phyloP scores from a whole-genome alignment of 1,284 basidiomycete species.

The Puccinia triticina region DNA sequence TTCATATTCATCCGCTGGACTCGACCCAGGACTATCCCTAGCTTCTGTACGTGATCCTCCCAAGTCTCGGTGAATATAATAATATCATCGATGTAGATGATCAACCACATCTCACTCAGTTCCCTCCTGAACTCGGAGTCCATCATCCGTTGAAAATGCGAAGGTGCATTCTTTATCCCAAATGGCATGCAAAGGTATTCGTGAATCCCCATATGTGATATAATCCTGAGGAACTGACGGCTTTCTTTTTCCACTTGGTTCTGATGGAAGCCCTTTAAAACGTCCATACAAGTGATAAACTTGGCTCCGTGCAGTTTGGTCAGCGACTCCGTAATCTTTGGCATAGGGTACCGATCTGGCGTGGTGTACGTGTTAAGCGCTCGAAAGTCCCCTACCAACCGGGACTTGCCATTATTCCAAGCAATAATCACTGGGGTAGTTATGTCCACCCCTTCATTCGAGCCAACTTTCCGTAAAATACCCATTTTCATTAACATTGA shows the following conservation, averaged over 20 bases:
- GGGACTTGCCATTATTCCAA: too few relatives aligned
- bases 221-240: background rate
- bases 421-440: conserved; percentile 15
- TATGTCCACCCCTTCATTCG: conserved; percentile 17
- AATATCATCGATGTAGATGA: background rate
- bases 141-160: conserved; percentile 6
- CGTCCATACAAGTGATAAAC: conserved; percentile 19
- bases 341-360: too few relatives aligned
- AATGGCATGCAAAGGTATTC: conserved; percentile 10
- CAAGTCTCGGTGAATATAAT: conserved; percentile 1
- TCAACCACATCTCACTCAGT: background rate
- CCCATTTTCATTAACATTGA: background rate
- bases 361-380: too few relatives aligned
- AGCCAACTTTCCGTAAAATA: conserved; percentile 11
- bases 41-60: background rate
- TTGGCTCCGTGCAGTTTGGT: background rate
- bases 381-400: too few relatives aligned
- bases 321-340: background rate
- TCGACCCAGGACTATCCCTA: background rate
- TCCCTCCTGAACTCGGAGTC: background rate
- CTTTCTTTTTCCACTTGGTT: background rate
- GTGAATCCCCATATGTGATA: background rate
- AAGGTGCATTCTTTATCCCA: conserved; percentile 12
- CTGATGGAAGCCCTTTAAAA: conserved; percentile 30
- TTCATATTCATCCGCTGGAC: background rate